Evolutionary conservation across 257 asterid species (phyloP).

Genomic region (Oldenlandia corymbosa): DNA sequence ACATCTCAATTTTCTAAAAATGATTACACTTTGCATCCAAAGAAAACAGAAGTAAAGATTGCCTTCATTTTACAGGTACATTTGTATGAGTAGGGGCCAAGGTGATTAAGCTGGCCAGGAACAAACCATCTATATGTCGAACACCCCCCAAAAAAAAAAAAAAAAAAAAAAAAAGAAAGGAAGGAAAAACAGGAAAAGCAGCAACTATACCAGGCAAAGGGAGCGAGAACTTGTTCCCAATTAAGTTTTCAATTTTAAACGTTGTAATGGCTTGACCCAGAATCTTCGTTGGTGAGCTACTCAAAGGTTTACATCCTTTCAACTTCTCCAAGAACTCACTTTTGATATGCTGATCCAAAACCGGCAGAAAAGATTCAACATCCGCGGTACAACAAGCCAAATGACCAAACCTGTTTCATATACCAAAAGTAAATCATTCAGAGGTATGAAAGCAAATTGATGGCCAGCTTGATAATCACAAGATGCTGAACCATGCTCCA

Average conservation of each 20-base stretch:
- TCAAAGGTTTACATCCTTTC: conserved; percentile 39
- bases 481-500: not conserved
- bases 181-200: not conserved
- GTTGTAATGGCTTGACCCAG: conserved; percentile 72
- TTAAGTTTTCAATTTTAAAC: conserved; percentile 61
- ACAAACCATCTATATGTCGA: not conserved
- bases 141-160: not conserved
- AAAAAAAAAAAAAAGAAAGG: not conserved
- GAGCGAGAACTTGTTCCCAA: conserved; percentile 51
- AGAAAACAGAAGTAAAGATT: conserved; percentile 3
- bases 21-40: too few relatives aligned
- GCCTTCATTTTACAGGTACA: not conserved
- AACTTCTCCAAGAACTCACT: conserved; percentile 47
- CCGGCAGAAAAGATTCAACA: conserved; percentile 59
- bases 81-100: not conserved
- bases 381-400: conserved; percentile 84
- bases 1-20: not conserved
- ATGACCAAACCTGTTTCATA: conserved; percentile 79
- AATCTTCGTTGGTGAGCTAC: conserved; percentile 42
- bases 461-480: not conserved
- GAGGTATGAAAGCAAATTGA: not conserved
- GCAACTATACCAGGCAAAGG: conserved; percentile 48
- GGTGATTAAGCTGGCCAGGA: not conserved
- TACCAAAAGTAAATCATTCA: not conserved
- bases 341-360: conserved; percentile 47